Base-by-base conservation (phyloP, 805 yeast species). In the Torulaspora indica region DNA sequence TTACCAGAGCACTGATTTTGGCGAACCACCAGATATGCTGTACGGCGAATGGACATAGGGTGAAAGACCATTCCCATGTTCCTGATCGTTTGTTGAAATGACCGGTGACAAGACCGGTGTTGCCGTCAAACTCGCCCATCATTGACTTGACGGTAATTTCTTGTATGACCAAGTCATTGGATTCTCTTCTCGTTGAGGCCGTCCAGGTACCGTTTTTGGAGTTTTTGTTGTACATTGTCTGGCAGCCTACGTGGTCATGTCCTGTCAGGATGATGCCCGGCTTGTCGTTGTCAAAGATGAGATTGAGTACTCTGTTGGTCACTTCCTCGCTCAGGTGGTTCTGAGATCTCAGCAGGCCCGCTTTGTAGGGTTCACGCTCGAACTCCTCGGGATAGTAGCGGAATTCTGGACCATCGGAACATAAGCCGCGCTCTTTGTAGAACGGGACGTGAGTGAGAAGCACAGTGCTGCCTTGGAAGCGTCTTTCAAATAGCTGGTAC, bases 11-110 rank as follows among this genome's bases (percentile, higher is more conserved):
- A 5, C 75, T 54, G 1, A 81, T 74, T 56, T 85, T 81, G 2
- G 95, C 75, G 6, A 76, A 85, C 98, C 98, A 93, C 98, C 98
- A 93, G 42, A 85, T 78, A 61, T 90, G 97, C 67, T 90, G 97
- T 8, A 87, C 77, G 1, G 77, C 75, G 63, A 91, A 91, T 12
- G 89, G 82, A 67, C 98, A 93, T 47, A 83, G 69, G 5, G 76
- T 64, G 67, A 79, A 91, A 22, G 74, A 67, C 69, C 85, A 90
- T 13, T 74, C 74, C 91, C 95, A 84, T 14, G 58, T 55, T 1
- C 64, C 55, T 0, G 63, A 49, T 0, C 46, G 49, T 10, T 66
- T 51, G 55, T 78, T 71, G 61, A 77, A 83, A 41, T 73, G 78
- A 2, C 95, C 97, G 1, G 89, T 82, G 52, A 93, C 66, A 9